These are phyloP conservation scores for Tagetes erecta DNA, from an alignment of 129 eudicot species.

Conservation along the genomic window DNA sequence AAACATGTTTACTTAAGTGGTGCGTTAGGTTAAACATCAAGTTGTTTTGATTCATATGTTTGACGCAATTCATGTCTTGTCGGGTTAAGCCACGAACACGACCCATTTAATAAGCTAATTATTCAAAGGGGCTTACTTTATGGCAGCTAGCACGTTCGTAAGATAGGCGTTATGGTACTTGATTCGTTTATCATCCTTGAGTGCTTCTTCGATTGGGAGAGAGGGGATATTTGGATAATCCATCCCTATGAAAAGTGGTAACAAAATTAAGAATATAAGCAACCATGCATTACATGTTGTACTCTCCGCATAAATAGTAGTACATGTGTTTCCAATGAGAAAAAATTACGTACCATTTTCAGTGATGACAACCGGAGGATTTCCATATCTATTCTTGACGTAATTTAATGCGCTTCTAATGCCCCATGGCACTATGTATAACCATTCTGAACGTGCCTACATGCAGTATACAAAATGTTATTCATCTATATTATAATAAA, in stretches of 20 bases:
- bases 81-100: too few relatives aligned
- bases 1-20: neutral
- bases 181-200: constrained; percentile 74
- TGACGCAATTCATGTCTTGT: too few relatives aligned
- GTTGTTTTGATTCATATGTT: too few relatives aligned
- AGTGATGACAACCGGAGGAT: constrained; percentile 73
- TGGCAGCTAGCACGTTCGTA: constrained; percentile 67
- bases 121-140: constrained; percentile 69
- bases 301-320: neutral
- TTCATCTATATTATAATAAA: neutral
- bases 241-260: too few relatives aligned
- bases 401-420: constrained; percentile 76
- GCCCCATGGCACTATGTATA: constrained; percentile 90
- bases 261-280: constrained; percentile 15
- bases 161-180: constrained; percentile 82
- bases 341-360: constrained; percentile 73
- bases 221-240: constrained; percentile 67
- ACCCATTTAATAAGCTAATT: too few relatives aligned
- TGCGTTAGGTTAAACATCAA: too few relatives aligned
- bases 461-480: too few relatives aligned
- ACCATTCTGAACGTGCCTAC: constrained; percentile 89
- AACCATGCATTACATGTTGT: constrained; percentile 16
- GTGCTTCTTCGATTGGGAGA: constrained; percentile 43
- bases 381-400: constrained; percentile 76
- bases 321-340: too few relatives aligned